These are phyloP conservation scores for Mycocentrospora acerina DNA, from an alignment of 2,329 filamentous ascomycete species.

Conservation along the genomic window DNA sequence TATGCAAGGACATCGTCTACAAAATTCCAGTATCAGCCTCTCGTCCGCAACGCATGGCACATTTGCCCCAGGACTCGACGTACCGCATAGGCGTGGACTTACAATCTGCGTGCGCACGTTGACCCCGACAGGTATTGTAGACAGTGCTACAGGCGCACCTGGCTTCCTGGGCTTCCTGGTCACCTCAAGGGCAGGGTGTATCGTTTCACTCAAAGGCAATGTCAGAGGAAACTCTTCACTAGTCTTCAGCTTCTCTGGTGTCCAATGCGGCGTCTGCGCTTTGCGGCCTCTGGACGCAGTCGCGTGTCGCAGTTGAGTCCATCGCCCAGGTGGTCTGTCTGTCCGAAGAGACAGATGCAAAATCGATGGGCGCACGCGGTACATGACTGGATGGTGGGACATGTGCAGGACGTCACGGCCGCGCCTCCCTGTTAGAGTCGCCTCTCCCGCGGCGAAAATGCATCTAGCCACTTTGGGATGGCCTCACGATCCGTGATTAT, in stretches of 20 bases:
- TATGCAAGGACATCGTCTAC: conserved; percentile 70
- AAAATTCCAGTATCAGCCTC: conserved; percentile 9
- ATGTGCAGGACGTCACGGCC: background rate
- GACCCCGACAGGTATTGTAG: background rate
- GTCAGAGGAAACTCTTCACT: conserved; percentile 18
- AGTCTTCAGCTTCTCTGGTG: conserved; percentile 14
- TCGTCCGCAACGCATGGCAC: background rate
- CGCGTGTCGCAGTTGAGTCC: conserved; percentile 7
- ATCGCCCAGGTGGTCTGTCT: background rate
- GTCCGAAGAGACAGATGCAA: conserved; percentile 8
- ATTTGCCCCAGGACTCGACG: conserved; percentile 20
- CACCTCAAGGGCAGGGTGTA: conserved; percentile 9
- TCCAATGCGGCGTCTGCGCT: conserved; percentile 8
- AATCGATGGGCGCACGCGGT: conserved; percentile 16
- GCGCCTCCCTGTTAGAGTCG: background rate
- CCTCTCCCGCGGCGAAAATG: conserved; percentile 5
- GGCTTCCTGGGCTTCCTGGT: conserved; percentile 1
- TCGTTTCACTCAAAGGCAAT: conserved; percentile 6
- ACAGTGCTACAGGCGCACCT: background rate
- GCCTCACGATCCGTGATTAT: background rate
- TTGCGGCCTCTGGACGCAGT: conserved; percentile 2
- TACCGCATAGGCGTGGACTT: conserved; percentile 50
- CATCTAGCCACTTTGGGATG: conserved; percentile 1
- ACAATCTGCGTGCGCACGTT: conserved; percentile 41
- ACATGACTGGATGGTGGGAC: conserved; percentile 19